Base-by-base conservation (phyloP, 202 grass and related monocot genomes). In the Musa balbisiana region DNA sequence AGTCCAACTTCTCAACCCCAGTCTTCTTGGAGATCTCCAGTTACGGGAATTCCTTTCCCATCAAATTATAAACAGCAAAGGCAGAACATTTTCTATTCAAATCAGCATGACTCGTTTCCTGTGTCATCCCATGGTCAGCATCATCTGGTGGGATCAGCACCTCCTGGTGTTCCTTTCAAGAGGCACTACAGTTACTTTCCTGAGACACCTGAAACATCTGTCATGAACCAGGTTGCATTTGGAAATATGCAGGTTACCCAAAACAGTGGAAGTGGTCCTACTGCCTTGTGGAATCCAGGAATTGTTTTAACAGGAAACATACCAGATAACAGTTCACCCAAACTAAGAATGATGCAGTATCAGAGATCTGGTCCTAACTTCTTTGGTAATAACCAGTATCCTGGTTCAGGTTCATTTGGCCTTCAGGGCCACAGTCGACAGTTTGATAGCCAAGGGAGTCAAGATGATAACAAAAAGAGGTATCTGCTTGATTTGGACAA, bases 401-500 rank as follows among this genome's bases (percentile, higher is more conserved):
- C 79, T 70, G 82, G 80, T 27, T 43, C 64, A 81, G 78, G 79
- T 79, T 80, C 83, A 81, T 82, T 82, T 22, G 82, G 88, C 76
- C 80, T 84, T 67, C 86, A 97, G 54, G 81, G 58, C 67, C 73
- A 43, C 84, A 27, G 78, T 89, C 54, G 86, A 93, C 1, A 86
- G 90, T 73, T 79, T 56, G 90, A 98, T 49, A 89, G 64, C 74
- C 83, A 68, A 53, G 81, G 53, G 8, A 80, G 78, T 75, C 95
- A 92, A 82, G 62, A 74, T 16, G 91, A 99, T 78, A 95, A 78
- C 83, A 94, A 89, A 80, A 99, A 88, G 82, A 91, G 92, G 82
- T 99, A 92, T 84, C 86, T 90, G 76, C 85, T 99, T 77, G 90
- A 99, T 76, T 81, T 99, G 79, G 95, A 95, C 56, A 93, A 89